Percentiles rank a stretch among this genome's conserved stretches.
These are phyloP conservation scores for Septoria petroselini DNA, from an alignment of 2,329 filamentous ascomycete species.

Conservation along the genomic window DNA sequence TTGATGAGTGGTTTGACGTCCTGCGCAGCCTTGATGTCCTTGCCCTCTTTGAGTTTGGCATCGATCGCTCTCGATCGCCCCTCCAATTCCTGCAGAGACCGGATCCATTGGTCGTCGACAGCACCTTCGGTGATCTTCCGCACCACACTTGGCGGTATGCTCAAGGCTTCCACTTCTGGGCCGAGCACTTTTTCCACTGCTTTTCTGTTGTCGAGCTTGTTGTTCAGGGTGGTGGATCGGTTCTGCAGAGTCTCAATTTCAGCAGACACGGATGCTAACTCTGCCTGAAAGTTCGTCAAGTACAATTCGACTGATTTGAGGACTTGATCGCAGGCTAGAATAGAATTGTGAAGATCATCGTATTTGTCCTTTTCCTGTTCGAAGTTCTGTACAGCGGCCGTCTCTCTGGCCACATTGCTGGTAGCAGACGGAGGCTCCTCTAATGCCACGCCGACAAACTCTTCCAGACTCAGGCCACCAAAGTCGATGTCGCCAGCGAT, in stretches of 20 bases:
- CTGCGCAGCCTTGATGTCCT: conserved; percentile 69
- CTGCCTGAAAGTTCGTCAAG: conserved; percentile 86
- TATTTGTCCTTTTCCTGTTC: conserved; percentile 80
- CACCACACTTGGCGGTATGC: conserved; percentile 78
- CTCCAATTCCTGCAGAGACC: conserved; percentile 78
- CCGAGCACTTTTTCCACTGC: conserved; percentile 84
- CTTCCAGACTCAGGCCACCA: conserved; percentile 69
- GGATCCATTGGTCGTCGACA: conserved; percentile 87
- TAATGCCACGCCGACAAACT: conserved; percentile 54
- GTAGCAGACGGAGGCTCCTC: conserved; percentile 31
- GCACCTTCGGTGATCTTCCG: conserved; percentile 81
- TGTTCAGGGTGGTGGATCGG: conserved; percentile 77
- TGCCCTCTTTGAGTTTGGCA: conserved; percentile 59
- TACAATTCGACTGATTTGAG: conserved; percentile 90
- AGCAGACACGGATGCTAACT: conserved; percentile 84
- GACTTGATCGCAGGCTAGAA: conserved; percentile 85
- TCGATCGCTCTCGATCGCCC: conserved; percentile 71
- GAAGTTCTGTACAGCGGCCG: conserved; percentile 49
- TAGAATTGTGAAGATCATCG: conserved; percentile 85
- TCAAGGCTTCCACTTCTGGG: conserved; percentile 87
- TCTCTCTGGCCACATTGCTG: conserved; percentile 17
- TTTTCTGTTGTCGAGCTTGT: conserved; percentile 82
- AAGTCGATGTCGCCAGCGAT: conserved; percentile 73
- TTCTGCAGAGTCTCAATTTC: conserved; percentile 93
- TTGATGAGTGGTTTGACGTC: conserved; percentile 83